Evolutionary conservation across 805 yeast genomes (phyloP), one percentile per base, ranked within the genome.

Genomic region (Candida maesae): DNA sequence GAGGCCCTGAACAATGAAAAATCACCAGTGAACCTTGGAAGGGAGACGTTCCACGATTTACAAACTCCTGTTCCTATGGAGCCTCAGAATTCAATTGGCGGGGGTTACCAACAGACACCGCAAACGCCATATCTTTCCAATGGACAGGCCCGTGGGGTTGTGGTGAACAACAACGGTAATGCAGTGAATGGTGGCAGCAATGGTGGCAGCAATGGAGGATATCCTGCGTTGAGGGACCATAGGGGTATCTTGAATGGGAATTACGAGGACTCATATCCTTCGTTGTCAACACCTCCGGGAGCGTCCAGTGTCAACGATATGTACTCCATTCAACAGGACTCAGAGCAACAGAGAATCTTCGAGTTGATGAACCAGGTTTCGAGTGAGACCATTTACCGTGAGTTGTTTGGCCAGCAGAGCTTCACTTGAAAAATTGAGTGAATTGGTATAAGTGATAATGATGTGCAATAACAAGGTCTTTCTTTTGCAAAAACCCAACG

Each of bases 381-480:
- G 3, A 54, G 50, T 24, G 87, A 81, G 41, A 67, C 79, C 19
- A 79, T 81, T 25, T 81, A 87, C 84, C 86, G 79, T 38, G 84
- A 78, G 49, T 76, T 76, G 49, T 78, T 79, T 54, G 63, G 73
- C 3, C 45, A 43, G 15, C 49, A 42, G 33, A 46, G 49, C 16
- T 49, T 46, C 25, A 39, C 45, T 4, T 19, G 35, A 15, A 23
- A 23, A 21, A n/a, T 14, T n/a, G 16, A 11, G 4, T 15, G 26
- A 11, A 20, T 13, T 19, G 12, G 23, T 8, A 19, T 28, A 14
- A 9, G 14, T n/a, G 12, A n/a, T n/a, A n/a, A n/a, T n/a, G n/a
- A n/a, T n/a, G n/a, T n/a, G n/a, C n/a, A n/a, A n/a, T n/a, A n/a
- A n/a, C n/a, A n/a, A n/a, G n/a, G n/a, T n/a, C n/a, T n/a, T n/a